Evolutionary conservation across 2,329 filamentous ascomycete species (phyloP), one percentile per base, ranked within the genome.

Genomic region (Botryotinia calthae): DNA sequence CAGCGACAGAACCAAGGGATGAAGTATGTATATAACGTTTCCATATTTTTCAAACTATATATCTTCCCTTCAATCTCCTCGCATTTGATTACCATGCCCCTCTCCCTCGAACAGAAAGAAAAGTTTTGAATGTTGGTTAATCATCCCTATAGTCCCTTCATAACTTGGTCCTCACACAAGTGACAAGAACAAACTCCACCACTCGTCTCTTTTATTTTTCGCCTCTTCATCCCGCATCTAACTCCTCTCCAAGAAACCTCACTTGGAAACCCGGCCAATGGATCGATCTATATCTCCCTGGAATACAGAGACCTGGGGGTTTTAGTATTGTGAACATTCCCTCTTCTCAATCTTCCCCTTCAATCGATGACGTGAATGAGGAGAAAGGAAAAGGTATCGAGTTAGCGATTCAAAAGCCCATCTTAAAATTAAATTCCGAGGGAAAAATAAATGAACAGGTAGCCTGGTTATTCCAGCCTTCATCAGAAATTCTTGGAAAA

Each of bases 211-310:
- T 66, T 66, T 66, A 66, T 37, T 44, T 65, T 1, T 65, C 63
- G 6, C 31, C 63, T 31, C 22, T 51, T 18, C 44, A 25, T 25
- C 22, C 42, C 40, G 20, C 40, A 31, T 31, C 62, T 18, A 25
- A 14, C 10, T 42, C 18, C 16, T 22, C n/a, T 10, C 42, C 1
- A 9, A 44, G 34, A 16, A 4, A 7, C 18, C 28, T 66, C 31
- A 66, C 22, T 31, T 51, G 63, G 63, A 66, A 51, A 37, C 63
- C 63, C 22, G 44, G 44, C 6, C 63, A 66, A 51, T 66, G 44
- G 63, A 18, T 66, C 2, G 44, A 66, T 34, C 44, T 66, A 28
- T 51, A n/a, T n/a, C 63, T 66, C 28, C 63, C 63, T 5, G 44
- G 63, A 4, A 66, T 48, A 9, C 20, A 34, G 2, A 48, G 46